Evolutionary conservation across 768 basidiomycete genomes (phyloP).

Genomic region (Xanthoconium stramineum): DNA sequence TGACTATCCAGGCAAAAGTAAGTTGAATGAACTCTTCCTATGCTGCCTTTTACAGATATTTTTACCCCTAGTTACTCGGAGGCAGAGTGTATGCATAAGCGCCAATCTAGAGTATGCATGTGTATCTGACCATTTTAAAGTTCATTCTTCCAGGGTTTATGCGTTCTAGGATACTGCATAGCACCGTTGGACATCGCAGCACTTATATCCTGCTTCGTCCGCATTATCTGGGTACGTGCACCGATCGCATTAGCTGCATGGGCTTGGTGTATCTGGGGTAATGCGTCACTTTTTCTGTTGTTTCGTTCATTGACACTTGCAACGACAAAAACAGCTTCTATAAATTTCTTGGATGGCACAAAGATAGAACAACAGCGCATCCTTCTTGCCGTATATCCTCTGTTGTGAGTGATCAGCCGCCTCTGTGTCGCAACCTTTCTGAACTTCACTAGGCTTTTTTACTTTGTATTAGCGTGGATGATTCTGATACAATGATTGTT

Average conservation of each 20-base stretch:
- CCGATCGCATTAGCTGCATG: conserved; percentile 85
- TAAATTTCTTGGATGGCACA: conserved; percentile 94
- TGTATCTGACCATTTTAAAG: conserved; percentile 35
- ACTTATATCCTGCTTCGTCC: conserved; percentile 81
- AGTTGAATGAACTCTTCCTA: conserved; percentile 2
- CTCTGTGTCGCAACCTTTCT: not conserved
- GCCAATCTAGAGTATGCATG: not conserved
- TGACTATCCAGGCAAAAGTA: conserved; percentile 96
- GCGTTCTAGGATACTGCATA: conserved; percentile 92
- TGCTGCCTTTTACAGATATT: not conserved
- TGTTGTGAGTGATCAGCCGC: conserved; percentile 56
- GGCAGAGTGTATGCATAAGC: conserved; percentile 68
- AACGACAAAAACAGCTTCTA: conserved; percentile 56
- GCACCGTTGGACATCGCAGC: conserved; percentile 92
- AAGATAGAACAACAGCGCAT: conserved; percentile 89
- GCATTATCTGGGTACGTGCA: conserved; percentile 78
- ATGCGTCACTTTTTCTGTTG: not conserved
- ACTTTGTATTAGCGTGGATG: conserved; percentile 96
- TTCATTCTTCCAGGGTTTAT: conserved; percentile 95
- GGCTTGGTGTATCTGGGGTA: conserved; percentile 98
- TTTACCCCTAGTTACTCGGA: conserved; percentile 59
- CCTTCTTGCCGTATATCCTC: conserved; percentile 92
- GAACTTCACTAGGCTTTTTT: conserved; percentile 63
- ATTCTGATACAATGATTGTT: conserved; percentile 75
- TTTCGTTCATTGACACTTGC: conserved; percentile 1